Evolutionary conservation across 768 basidiomycete genomes (phyloP).

Genomic region (Jaapia argillacea): DNA sequence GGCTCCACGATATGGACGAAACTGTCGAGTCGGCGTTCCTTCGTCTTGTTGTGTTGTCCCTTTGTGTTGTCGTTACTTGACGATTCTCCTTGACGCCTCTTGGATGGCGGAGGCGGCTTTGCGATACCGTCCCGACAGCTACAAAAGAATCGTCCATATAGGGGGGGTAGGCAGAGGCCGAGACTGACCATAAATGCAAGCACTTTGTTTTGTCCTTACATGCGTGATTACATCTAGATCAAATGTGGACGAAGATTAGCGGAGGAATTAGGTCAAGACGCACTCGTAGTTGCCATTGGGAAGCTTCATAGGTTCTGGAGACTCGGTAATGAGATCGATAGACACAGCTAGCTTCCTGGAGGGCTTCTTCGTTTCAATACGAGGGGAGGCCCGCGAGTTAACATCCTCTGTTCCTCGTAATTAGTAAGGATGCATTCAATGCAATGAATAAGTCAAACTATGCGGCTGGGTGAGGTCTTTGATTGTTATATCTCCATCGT

Average conservation of each 20-base stretch:
- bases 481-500: constrained; percentile 16
- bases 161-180: too few species aligned
- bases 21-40: too few species aligned
- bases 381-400: too few species aligned
- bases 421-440: too few species aligned
- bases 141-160: too few species aligned
- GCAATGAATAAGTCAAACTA: constrained; percentile 11
- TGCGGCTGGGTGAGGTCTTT: constrained; percentile 26
- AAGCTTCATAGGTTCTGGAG: constrained; percentile 26
- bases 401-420: too few species aligned
- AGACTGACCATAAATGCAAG: constrained; percentile 62
- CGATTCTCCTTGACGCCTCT: too few species aligned
- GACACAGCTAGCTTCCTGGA: too few species aligned
- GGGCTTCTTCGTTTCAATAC: too few species aligned
- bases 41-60: too few species aligned
- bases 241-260: neutral
- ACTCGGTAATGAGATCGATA: neutral
- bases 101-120: constrained; percentile 35
- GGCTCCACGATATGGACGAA: neutral
- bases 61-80: too few species aligned
- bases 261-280: too few species aligned
- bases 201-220: constrained; percentile 75
- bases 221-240: constrained; percentile 62
- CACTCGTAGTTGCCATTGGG: constrained; percentile 60
- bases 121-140: constrained; percentile 68